phyloP scores from a whole-genome alignment of 2,329 filamentous ascomycete genomes.

The Fusarium sp. region DNA sequence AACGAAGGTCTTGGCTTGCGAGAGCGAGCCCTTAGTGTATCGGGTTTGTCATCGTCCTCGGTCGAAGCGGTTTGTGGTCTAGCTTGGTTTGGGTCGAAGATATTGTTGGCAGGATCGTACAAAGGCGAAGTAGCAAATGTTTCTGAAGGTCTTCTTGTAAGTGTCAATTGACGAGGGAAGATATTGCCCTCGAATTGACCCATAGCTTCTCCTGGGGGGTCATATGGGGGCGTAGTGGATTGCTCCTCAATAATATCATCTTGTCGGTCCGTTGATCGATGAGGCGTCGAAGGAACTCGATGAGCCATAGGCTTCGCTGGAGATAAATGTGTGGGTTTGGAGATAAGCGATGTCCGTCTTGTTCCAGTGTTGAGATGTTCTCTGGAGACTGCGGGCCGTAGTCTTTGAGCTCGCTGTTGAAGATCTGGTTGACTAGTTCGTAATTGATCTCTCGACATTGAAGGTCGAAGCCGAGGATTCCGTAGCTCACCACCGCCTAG shows the following conservation, averaged over 20 bases:
- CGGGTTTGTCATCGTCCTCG: slow-evolving; percentile 35
- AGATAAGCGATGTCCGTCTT: slow-evolving; percentile 38
- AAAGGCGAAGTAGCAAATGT: slow-evolving; percentile 44
- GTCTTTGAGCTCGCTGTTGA: slow-evolving; percentile 55
- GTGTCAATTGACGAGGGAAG: slow-evolving; percentile 45
- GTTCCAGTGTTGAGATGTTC: slow-evolving; percentile 52
- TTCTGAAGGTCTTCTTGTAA: slow-evolving; percentile 51
- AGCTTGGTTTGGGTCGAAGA: slow-evolving; percentile 38
- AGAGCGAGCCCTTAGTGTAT: slow-evolving; percentile 39
- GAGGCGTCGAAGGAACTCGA: slow-evolving; percentile 38
- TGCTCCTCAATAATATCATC: slow-evolving; percentile 42
- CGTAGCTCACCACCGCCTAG: slow-evolving; percentile 51
- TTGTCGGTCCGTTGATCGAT: slow-evolving; percentile 35
- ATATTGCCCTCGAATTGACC: slow-evolving; percentile 42
- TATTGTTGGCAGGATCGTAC: slow-evolving; percentile 31
- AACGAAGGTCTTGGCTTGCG: slow-evolving; percentile 68
- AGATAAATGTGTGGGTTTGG: slow-evolving; percentile 33
- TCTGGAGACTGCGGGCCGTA: slow-evolving; percentile 56
- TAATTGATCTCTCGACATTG: slow-evolving; percentile 57
- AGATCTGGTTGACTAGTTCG: slow-evolving; percentile 37
- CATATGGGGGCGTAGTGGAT: slow-evolving; percentile 42
- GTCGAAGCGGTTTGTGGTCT: slow-evolving; percentile 37
- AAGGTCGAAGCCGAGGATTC: slow-evolving; percentile 56
- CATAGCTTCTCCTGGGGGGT: slow-evolving; percentile 40
- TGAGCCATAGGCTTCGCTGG: slow-evolving; percentile 31